phyloP scores from a whole-genome alignment of 805 yeast genomes.

The Candida maltosa region DNA sequence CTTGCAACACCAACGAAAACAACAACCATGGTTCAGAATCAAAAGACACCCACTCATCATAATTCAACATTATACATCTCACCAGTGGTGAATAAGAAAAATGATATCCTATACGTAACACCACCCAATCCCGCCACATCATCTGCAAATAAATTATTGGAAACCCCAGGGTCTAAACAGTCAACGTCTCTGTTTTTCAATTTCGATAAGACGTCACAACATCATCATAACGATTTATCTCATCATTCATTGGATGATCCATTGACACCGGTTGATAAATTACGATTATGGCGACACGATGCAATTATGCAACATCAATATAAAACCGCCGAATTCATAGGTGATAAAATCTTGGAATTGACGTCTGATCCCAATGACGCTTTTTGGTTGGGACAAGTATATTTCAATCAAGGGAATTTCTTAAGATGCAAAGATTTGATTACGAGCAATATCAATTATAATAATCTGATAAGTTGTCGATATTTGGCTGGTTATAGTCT shows the following conservation, averaged over 20 bases:
- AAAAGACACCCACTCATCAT: constrained; percentile 51
- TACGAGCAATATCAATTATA: constrained; percentile 49
- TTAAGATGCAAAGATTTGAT: constrained; percentile 75
- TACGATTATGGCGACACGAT: constrained; percentile 90
- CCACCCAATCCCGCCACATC: constrained; percentile 41
- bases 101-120: constrained; percentile 41
- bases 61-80: constrained; percentile 73
- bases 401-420: constrained; percentile 71
- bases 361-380: constrained; percentile 91
- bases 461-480: constrained; percentile 68
- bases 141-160: constrained; percentile 20
- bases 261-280: constrained; percentile 75
- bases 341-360: constrained; percentile 82
- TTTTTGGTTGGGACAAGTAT: constrained; percentile 92
- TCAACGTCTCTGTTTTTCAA: constrained; percentile 35
- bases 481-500: constrained; percentile 77
- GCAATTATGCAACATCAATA: constrained; percentile 91
- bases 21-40: constrained; percentile 18
- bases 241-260: constrained; percentile 29
- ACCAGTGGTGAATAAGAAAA: constrained; percentile 51
- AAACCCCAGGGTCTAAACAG: constrained; percentile 39
- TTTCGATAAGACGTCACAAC: constrained; percentile 15
- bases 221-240: constrained; percentile 3
- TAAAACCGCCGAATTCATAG: constrained; percentile 84
- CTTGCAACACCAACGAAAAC: background rate